phyloP scores from a whole-genome alignment of 371 early-diverging fungal species.

The Mortierella sp. region DNA sequence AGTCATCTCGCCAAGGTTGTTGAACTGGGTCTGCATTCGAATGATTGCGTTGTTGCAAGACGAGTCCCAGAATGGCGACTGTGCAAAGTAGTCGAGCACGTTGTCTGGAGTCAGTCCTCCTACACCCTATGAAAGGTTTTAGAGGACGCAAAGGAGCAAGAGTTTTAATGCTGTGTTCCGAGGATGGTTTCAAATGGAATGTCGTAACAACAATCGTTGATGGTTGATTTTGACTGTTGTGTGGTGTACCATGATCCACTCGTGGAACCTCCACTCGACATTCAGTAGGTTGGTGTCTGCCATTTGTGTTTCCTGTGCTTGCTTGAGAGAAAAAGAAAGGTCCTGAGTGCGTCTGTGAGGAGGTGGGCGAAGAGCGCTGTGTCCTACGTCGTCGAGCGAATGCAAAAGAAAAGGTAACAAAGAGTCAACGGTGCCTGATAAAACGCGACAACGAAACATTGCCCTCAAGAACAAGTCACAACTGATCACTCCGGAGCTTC shows the following conservation, averaged over 20 bases:
- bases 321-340: too few relatives aligned
- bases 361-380: not conserved
- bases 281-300: slow-evolving; percentile 59
- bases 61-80: slow-evolving; percentile 97
- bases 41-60: slow-evolving; percentile 96
- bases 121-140: slow-evolving; percentile 61
- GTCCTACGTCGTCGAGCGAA: not conserved
- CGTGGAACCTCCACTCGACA: slow-evolving; percentile 73
- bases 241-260: slow-evolving; percentile 64
- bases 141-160: not conserved
- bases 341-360: not conserved
- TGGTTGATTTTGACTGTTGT: not conserved
- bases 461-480: not conserved
- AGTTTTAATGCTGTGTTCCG: not conserved
- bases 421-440: not conserved
- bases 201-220: not conserved
- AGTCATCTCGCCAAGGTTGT: slow-evolving; percentile 78
- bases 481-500: not conserved
- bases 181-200: not conserved
- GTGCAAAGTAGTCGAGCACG: slow-evolving; percentile 95
- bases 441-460: not conserved
- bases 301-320: not conserved
- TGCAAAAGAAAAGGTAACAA: not conserved
- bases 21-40: slow-evolving; percentile 98
- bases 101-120: slow-evolving; percentile 86